Evolutionary conservation across 1,284 basidiomycete species (phyloP).

Genomic region (Exobasidium rhododendri): DNA sequence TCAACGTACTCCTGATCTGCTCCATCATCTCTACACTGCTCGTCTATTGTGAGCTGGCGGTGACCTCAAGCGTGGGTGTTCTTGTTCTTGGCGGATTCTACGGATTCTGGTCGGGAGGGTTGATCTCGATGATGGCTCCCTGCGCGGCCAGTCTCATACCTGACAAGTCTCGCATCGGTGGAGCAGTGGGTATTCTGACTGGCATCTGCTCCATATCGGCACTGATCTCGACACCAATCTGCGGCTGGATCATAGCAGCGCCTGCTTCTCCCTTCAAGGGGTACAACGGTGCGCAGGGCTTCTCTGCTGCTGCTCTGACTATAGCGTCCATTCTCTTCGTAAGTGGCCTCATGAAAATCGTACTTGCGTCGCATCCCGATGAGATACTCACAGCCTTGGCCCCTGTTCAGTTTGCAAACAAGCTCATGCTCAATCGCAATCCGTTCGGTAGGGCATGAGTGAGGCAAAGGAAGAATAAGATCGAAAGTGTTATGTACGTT

Average conservation of each 20-base stretch:
- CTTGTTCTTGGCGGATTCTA: not conserved
- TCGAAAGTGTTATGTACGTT: too few species aligned
- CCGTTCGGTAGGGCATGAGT: not conserved
- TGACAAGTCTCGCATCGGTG: not conserved
- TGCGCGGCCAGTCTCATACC: not conserved
- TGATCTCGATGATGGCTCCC: not conserved
- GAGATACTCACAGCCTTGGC: not conserved
- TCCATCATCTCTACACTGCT: not conserved
- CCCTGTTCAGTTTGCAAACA: not conserved
- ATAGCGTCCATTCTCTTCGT: not conserved
- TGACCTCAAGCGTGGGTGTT: not conserved
- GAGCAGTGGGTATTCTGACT: not conserved
- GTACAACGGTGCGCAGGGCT: not conserved
- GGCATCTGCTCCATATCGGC: not conserved
- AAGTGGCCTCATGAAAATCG: not conserved
- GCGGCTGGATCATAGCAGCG: slow-evolving; percentile 5
- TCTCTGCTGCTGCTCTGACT: not conserved
- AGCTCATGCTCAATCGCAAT: not conserved
- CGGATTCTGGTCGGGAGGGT: slow-evolving; percentile 2
- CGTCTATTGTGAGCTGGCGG: not conserved
- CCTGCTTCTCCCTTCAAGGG: not conserved
- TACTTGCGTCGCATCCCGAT: not conserved
- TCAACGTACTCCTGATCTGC: not conserved
- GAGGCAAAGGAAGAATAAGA: too few species aligned
- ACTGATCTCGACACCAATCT: not conserved